These are phyloP conservation scores for Pythium aphanidermatum DNA, from an alignment of 352 stramenopile species.

Conservation along the genomic window DNA sequence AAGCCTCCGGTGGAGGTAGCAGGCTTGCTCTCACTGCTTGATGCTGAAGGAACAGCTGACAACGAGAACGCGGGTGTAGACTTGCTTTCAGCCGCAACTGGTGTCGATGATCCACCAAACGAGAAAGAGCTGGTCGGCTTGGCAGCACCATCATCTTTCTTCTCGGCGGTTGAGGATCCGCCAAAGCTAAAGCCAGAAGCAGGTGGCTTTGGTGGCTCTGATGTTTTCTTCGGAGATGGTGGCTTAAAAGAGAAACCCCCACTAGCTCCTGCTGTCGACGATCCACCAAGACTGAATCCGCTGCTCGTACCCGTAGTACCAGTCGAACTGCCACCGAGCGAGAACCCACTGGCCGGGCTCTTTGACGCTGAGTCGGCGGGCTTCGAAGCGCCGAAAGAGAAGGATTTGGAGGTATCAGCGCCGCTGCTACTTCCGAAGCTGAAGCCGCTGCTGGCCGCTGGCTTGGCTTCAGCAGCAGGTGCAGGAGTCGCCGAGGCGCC, in stretches of 20 bases:
- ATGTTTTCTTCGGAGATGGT: slow-evolving; percentile 22
- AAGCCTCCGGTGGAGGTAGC: slow-evolving; percentile 10
- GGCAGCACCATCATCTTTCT: slow-evolving; percentile 9
- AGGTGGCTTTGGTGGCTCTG: slow-evolving; percentile 11
- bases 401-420: slow-evolving; percentile 1
- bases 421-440: slow-evolving; percentile 4
- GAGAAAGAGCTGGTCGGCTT: neutral
- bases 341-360: slow-evolving; percentile 5
- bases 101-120: neutral
- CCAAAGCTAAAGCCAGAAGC: slow-evolving; percentile 12
- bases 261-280: neutral
- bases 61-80: slow-evolving; percentile 9
- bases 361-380: neutral
- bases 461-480: slow-evolving; percentile 5
- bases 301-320: neutral
- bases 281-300: slow-evolving; percentile 19
- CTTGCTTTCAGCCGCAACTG: slow-evolving; percentile 9
- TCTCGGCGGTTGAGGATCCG: slow-evolving; percentile 6
- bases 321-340: slow-evolving; percentile 4
- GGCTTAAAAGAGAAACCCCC: slow-evolving; percentile 20
- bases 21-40: slow-evolving; percentile 12
- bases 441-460: too few relatives aligned
- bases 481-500: slow-evolving; percentile 19
- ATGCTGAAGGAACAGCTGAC: neutral
- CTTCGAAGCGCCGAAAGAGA: slow-evolving; percentile 12